phyloP scores from a whole-genome alignment of 2,329 filamentous ascomycete genomes.

The Fusarium devonianum region DNA sequence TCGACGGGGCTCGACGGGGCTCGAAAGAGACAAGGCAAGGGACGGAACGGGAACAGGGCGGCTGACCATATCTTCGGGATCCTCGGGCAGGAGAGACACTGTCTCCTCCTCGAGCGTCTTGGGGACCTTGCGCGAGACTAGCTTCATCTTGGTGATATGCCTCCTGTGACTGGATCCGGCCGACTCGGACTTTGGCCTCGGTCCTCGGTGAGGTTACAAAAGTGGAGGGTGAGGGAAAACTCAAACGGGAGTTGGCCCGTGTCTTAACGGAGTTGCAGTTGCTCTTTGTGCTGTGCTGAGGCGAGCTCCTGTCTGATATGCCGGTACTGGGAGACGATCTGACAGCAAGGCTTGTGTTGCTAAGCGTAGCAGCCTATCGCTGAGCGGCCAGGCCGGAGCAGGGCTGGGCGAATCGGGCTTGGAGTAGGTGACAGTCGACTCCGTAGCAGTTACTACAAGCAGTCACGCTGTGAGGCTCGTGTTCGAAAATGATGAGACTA shows the following conservation, averaged over 20 bases:
- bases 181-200: constrained; percentile 16
- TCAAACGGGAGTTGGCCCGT: constrained; percentile 25
- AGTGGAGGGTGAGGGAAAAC: not conserved
- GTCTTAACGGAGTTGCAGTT: constrained; percentile 16
- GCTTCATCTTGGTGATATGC: constrained; percentile 47
- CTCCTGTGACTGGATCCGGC: constrained; percentile 24
- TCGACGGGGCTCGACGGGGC: not conserved
- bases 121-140: constrained; percentile 48
- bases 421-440: too few relatives aligned
- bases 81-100: constrained; percentile 53
- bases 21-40: constrained; percentile 9
- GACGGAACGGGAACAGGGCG: constrained; percentile 7
- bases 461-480: too few relatives aligned
- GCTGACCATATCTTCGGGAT: constrained; percentile 57
- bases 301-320: not conserved
- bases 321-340: constrained; percentile 4
- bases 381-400: not conserved
- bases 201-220: constrained; percentile 21
- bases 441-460: too few relatives aligned
- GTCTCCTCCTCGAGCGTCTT: constrained; percentile 51
- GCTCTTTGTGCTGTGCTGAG: not conserved
- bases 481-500: too few relatives aligned
- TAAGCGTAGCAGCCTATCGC: not conserved
- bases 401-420: not conserved
- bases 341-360: not conserved